Percentiles rank a stretch among this genome's conserved stretches.
Conservation (phyloP, 163 green algal species). For the Scenedesmus sp. region DNA sequence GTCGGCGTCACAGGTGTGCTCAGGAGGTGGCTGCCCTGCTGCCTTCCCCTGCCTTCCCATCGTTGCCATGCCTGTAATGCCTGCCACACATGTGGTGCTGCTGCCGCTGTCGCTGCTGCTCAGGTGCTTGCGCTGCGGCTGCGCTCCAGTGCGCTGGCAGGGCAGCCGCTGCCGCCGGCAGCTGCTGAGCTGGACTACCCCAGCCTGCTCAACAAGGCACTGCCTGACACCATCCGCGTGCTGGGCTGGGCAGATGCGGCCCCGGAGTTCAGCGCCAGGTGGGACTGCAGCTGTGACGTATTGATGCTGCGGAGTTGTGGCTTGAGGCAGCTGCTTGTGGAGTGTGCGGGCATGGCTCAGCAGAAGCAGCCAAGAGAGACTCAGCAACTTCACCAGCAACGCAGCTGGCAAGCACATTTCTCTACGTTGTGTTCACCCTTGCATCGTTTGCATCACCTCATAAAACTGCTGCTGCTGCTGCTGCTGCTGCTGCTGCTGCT, state of each 20-base stretch:
- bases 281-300: not conserved
- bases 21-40: not conserved
- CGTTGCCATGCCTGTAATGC: not conserved
- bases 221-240: conserved; percentile 78
- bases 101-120: not conserved
- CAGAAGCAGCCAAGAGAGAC: too few relatives aligned
- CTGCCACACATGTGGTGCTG: not conserved
- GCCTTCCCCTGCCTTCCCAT: not conserved
- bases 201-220: conserved; percentile 82
- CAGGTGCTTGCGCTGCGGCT: conserved; percentile 85
- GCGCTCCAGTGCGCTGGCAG: conserved; percentile 66
- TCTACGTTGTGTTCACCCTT: too few relatives aligned
- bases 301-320: not conserved
- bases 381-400: too few relatives aligned
- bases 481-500: not conserved
- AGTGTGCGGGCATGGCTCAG: too few relatives aligned
- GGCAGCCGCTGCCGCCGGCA: conserved; percentile 51
- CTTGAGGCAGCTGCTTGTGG: too few relatives aligned
- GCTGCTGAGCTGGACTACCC: conserved; percentile 89
- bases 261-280: conserved; percentile 70
- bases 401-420: too few relatives aligned
- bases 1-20: not conserved
- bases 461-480: too few relatives aligned
- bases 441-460: too few relatives aligned
- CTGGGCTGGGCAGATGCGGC: conserved; percentile 72